Evolutionary conservation across 257 asterid genomes (phyloP), one percentile per base, ranked within the genome.

Genomic region (Lantana camara): DNA sequence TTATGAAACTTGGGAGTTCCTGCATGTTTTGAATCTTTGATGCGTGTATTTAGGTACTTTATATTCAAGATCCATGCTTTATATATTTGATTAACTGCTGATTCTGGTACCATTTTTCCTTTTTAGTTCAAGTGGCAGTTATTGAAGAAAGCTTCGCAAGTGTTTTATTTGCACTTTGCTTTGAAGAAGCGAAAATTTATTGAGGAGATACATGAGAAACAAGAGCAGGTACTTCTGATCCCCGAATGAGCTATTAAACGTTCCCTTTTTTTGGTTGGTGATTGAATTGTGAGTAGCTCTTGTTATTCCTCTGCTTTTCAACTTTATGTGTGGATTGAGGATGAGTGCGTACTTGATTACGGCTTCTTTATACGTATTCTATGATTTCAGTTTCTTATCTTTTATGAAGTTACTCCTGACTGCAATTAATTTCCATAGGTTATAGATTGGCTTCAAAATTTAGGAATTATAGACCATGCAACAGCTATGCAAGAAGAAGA

Each of bases 141-240:
- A 69, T 78, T 83, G 78, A 83, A 83, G 84, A 80, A 80, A 76
- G 84, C 89, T 52, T 70, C 89, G 0, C 80, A 83, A 73, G 84
- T 75, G 40, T 80, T 83, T 56, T 77, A 64, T 68, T 68, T 83
- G 53, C 86, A 83, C 73, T 83, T 83, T 59, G 80, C 82, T 42
- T 69, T 83, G 59, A 80, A 80, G 79, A 80, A 68, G 64, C 81
- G 84, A 27, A 79, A 80, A 52, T 75, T 83, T 75, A 67, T 83
- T 60, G 83, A 77, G 80, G 86, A 80, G 69, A 79, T 84, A 50
- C 88, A 84, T 19, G 91, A 79, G 75, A 84, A 80, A 78, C 91
- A 84, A 63, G 91, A 84, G 70, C 91, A 84, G 91, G 88, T 84
- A 52, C 27, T 63, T 46, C 29, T 11, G 4, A 8, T 58, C 48